Evolutionary conservation across 1,284 basidiomycete genomes (phyloP).

Genomic region (Ceratobasidium sp.): DNA sequence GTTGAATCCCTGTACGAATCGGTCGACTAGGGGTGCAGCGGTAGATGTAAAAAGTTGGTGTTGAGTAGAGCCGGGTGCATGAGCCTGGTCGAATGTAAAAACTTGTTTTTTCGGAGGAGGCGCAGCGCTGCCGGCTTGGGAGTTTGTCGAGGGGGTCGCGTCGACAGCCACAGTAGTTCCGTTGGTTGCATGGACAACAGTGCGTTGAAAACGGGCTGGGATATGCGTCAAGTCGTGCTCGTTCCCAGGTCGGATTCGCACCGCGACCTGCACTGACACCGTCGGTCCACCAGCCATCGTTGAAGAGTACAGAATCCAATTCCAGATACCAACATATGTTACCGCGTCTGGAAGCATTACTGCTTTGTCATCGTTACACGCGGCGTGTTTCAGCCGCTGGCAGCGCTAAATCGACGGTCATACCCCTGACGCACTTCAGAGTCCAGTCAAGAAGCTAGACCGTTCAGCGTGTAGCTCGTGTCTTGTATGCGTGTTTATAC

Average conservation of each 20-base stretch:
- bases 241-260: conserved; percentile 91
- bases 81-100: conserved; percentile 95
- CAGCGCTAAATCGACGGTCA: too few relatives aligned
- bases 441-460: too few relatives aligned
- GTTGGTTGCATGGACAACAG: conserved; percentile 78
- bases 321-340: neutral
- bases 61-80: conserved; percentile 82
- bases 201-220: conserved; percentile 91
- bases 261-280: conserved; percentile 55
- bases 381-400: too few relatives aligned
- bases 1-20: conserved; percentile 96
- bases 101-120: conserved; percentile 74
- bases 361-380: too few relatives aligned
- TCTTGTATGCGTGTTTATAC: too few relatives aligned
- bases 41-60: conserved; percentile 83
- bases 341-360: too few relatives aligned
- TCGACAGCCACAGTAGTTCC: conserved; percentile 78
- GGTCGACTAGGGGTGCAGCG: conserved; percentile 83
- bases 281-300: conserved; percentile 23
- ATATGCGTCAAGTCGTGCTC: conserved; percentile 82
- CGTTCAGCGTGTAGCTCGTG: too few relatives aligned
- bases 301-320: conserved; percentile 2
- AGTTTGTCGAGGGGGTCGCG: conserved; percentile 53
- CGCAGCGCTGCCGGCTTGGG: conserved; percentile 44
- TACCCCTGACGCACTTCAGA: too few relatives aligned